A percentile compares a stretch with the other conserved stretches of the same genome.
Evolutionary conservation across 768 basidiomycete genomes (phyloP).

Genomic region (Leucocoprinus leucothites): DNA sequence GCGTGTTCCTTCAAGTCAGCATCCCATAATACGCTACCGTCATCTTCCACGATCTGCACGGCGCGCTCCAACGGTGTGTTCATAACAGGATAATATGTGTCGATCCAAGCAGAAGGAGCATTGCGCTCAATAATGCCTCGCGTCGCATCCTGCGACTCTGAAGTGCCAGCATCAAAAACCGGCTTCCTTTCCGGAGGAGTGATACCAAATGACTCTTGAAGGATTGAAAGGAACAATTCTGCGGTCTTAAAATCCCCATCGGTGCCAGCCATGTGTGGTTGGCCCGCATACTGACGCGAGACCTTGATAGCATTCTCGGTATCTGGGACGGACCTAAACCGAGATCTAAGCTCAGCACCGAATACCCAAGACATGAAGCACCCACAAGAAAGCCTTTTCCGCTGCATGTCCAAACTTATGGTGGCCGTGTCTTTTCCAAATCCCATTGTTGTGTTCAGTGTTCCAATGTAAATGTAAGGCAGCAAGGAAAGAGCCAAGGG

Average conservation of each 20-base stretch:
- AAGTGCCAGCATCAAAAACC: conserved; percentile 71
- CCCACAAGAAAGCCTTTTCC: conserved; percentile 3
- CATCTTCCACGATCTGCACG: conserved; percentile 27
- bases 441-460: not conserved
- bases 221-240: conserved; percentile 59
- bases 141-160: conserved; percentile 65
- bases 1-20: conserved; percentile 66
- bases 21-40: conserved; percentile 10
- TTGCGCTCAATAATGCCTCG: conserved; percentile 44
- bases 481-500: not conserved
- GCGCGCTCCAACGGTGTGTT: conserved; percentile 72
- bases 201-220: conserved; percentile 65
- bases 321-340: conserved; percentile 4
- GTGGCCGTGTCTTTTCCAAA: not conserved
- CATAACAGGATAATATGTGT: conserved; percentile 85
- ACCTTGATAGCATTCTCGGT: conserved; percentile 46
- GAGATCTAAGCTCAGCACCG: too few relatives aligned
- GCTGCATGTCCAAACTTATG: not conserved
- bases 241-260: conserved; percentile 60
- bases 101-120: conserved; percentile 73
- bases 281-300: conserved; percentile 57
- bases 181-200: conserved; percentile 38
- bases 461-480: not conserved
- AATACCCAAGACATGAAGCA: not conserved
- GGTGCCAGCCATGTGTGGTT: conserved; percentile 73